Evolutionary conservation across 495 filamentous ascomycete genomes (phyloP), one percentile per base, ranked within the genome.

Genomic region (Tuber microsphaerosporum): DNA sequence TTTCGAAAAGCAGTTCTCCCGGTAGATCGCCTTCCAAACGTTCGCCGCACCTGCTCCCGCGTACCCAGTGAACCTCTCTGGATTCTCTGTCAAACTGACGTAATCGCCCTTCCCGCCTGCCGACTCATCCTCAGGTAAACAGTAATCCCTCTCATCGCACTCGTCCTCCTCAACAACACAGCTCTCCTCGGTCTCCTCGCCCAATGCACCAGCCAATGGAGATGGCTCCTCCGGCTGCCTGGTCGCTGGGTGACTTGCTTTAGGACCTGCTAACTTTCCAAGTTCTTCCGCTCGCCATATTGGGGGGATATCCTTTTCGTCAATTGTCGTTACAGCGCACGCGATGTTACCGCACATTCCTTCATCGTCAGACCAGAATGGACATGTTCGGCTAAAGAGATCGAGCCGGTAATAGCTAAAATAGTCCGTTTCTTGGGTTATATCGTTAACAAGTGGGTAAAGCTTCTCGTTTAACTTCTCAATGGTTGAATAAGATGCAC

Each of bases 121-220:
- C 75, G 91, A 91, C 85, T 97, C 93, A 83, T 99, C 95, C 78
- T 99, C 95, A 1, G 94, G 94, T 10, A 98, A 89, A 86, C 95
- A 99, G 84, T 98, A 99, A 81, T 99, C 95, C 43, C 94, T 88
- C 73, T 98, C 93, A 84, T 99, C 95, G 77, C 95, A 97, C 83
- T 99, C 95, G 79, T 98, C 96, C 80, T 97, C 95, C 84, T 99
- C 95, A 2, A 97, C 90, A 65, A 99, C 92, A 84, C 95, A 99
- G 81, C 92, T 97, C 85, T 99, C 95, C 31, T 92, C 93, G 14
- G 97, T 94, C 73, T 91, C 86, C 71, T 93, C 92, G 45, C 95
- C 95, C 48, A 99, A 85, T 82, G 89, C 87, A 4, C 94, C 96
- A 81, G 92, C 89, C 26, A 99, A 86, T 20, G 95, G 95, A 76